Conservation (phyloP, 2,329 filamentous ascomycete species). For the Apiospora koreana region DNA sequence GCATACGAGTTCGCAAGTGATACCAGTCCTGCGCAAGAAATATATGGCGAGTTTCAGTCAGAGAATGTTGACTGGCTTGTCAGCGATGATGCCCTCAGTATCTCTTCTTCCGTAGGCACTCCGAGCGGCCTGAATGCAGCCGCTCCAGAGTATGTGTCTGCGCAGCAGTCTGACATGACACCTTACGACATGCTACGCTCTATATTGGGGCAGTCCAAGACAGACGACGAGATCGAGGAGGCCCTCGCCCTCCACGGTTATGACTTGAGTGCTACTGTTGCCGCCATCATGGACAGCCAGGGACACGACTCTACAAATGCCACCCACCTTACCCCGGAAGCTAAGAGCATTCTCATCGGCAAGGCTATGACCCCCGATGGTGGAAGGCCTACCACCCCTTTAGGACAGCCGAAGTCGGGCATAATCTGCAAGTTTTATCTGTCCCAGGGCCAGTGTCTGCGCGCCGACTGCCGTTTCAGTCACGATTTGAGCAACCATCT, state of each 20-base stretch:
- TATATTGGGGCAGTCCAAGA: slow-evolving; percentile 83
- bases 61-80: slow-evolving; percentile 98
- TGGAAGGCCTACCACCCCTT: slow-evolving; percentile 71
- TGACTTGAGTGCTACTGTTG: slow-evolving; percentile 89
- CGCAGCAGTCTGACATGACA: slow-evolving; percentile 85
- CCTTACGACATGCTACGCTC: slow-evolving; percentile 97
- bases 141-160: slow-evolving; percentile 73
- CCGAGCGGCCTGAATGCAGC: slow-evolving; percentile 75
- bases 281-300: slow-evolving; percentile 80
- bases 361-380: slow-evolving; percentile 82
- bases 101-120: slow-evolving; percentile 71
- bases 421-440: slow-evolving; percentile 98
- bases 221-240: slow-evolving; percentile 93
- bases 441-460: slow-evolving; percentile 90
- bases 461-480: slow-evolving; percentile 95
- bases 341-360: slow-evolving; percentile 76
- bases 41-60: slow-evolving; percentile 86
- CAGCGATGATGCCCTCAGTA: slow-evolving; percentile 80
- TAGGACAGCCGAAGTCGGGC: slow-evolving; percentile 75
- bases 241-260: slow-evolving; percentile 88
- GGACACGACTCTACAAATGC: slow-evolving; percentile 48
- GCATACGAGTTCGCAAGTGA: slow-evolving; percentile 93
- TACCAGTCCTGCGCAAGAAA: slow-evolving; percentile 76
- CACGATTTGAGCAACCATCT: slow-evolving; percentile 94
- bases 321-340: slow-evolving; percentile 50